Evolutionary conservation across 139 green algal genomes (phyloP).

Genomic region (Micractinium conductrix): DNA sequence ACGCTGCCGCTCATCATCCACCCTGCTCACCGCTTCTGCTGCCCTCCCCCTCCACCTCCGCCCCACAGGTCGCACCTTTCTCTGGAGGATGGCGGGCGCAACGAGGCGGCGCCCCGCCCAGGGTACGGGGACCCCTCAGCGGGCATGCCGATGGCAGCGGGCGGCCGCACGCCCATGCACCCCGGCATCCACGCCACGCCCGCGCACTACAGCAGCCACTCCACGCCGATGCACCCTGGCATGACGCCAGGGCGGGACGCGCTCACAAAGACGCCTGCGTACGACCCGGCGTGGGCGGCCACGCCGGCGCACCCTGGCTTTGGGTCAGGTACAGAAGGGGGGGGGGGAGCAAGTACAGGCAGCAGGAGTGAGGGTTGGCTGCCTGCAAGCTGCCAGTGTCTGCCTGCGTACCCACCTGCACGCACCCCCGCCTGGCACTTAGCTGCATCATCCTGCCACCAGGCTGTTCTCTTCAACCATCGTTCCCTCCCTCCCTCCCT

Average conservation of each 20-base stretch:
- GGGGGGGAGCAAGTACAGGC: no score
- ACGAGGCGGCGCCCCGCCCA: neutral
- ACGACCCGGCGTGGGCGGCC: constrained; percentile 47
- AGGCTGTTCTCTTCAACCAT: no score
- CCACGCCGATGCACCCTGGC: constrained; percentile 63
- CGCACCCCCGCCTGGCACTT: no score
- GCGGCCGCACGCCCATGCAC: constrained; percentile 53
- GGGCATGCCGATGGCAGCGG: constrained; percentile 35
- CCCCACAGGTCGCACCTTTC: constrained; percentile 47
- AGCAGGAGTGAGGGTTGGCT: no score
- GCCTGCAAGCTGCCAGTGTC: no score
- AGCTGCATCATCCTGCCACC: no score
- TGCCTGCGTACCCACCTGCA: no score
- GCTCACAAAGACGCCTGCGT: constrained; percentile 62
- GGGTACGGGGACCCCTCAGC: constrained; percentile 5
- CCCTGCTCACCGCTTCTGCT: no score
- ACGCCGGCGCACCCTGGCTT: constrained; percentile 50
- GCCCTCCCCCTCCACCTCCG: neutral
- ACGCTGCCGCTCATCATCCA: neutral
- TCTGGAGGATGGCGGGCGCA: constrained; percentile 27
- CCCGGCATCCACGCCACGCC: constrained; percentile 53
- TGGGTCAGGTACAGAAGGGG: no score
- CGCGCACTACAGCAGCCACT: constrained; percentile 37
- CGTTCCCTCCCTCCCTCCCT: no score
- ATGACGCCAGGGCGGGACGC: constrained; percentile 67